Conservation (phyloP, 139 green algal genomes). For the Volvox africanus region DNA sequence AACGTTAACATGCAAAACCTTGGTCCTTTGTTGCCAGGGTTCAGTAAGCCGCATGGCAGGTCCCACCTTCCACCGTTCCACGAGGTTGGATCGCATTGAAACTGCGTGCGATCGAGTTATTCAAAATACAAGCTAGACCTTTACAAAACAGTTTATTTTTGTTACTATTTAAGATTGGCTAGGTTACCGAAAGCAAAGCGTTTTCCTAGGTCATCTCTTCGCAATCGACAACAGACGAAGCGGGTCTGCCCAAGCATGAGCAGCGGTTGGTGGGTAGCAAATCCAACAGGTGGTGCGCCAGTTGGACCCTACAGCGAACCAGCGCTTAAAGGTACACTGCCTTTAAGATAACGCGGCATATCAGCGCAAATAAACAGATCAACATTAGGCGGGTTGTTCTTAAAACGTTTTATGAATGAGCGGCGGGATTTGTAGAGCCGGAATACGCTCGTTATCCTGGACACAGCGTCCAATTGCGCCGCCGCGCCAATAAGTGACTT, state of each 20-base stretch:
- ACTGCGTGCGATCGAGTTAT: neutral
- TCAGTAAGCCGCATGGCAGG: neutral
- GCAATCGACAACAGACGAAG: neutral
- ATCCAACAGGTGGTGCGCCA: constrained; percentile 34
- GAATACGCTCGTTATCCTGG: too few relatives aligned
- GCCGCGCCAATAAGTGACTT: too few relatives aligned
- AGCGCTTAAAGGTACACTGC: constrained; percentile 43
- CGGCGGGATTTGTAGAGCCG: neutral
- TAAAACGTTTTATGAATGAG: neutral
- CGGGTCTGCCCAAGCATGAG: constrained; percentile 10
- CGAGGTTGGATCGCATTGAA: neutral
- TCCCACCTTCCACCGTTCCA: neutral
- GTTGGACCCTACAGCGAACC: constrained; percentile 57
- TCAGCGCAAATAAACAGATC: too few relatives aligned
- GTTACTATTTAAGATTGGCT: too few relatives aligned
- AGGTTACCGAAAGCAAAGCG: neutral
- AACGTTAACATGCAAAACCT: too few relatives aligned
- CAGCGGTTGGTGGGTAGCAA: constrained; percentile 40
- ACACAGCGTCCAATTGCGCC: too few relatives aligned
- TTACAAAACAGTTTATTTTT: too few relatives aligned
- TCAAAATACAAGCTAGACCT: neutral
- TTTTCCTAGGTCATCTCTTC: neutral
- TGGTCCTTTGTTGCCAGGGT: too few relatives aligned
- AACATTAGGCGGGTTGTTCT: neutral
- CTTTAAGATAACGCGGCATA: too few relatives aligned